Evolutionary conservation across 1,139 yeast species (phyloP).

Genomic region (Protomyces arabidopsidicola): DNA sequence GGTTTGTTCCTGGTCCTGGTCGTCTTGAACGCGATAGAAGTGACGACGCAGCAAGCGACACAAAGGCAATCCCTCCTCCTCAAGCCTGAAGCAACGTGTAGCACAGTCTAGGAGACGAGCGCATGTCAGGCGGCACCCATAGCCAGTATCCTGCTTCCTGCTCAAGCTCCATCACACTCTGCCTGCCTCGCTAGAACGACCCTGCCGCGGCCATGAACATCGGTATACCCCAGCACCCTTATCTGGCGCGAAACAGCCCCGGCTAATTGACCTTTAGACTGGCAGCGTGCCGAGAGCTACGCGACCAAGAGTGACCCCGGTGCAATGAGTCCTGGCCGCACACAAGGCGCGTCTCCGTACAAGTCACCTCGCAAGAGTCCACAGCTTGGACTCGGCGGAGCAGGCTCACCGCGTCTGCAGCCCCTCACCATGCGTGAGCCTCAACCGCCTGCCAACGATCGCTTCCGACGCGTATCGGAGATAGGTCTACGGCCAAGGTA

Average conservation of each 20-base stretch:
- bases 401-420: constrained; percentile 21
- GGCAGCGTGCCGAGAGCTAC: background rate
- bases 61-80: too few relatives aligned
- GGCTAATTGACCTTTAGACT: background rate
- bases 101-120: too few relatives aligned
- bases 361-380: background rate
- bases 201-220: background rate
- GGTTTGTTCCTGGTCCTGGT: too few relatives aligned
- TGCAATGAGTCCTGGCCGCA: background rate
- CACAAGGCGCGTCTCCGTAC: background rate
- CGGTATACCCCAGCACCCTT: background rate
- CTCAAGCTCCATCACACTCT: too few relatives aligned
- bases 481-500: constrained; percentile 14
- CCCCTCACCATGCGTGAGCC: constrained; percentile 23
- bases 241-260: background rate
- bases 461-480: constrained; percentile 19
- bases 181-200: background rate
- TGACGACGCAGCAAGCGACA: too few relatives aligned
- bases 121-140: too few relatives aligned
- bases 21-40: too few relatives aligned
- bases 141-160: too few relatives aligned
- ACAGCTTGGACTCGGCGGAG: background rate
- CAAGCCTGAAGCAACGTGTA: too few relatives aligned
- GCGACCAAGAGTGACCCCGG: background rate
- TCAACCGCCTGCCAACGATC: background rate